Conservation (phyloP, 441 rosid species). For the Erodium chrysanthum region DNA sequence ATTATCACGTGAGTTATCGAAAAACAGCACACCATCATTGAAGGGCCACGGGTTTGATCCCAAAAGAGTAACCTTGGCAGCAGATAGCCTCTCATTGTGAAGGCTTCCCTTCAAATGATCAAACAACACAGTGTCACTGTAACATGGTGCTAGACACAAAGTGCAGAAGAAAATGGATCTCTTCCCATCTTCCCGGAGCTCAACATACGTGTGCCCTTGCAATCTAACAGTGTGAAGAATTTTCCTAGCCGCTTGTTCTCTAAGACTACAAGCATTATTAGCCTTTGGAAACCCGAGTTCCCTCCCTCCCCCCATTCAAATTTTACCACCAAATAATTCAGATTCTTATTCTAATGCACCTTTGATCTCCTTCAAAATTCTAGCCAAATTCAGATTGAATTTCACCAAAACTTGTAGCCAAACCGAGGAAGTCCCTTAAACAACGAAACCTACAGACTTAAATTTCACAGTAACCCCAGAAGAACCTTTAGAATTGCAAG, state of each 20-base stretch:
- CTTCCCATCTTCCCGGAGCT: slow-evolving; percentile 73
- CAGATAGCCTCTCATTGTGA: slow-evolving; percentile 56
- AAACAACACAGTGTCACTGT: slow-evolving; percentile 55
- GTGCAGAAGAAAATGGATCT: slow-evolving; percentile 69
- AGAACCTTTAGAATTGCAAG: slow-evolving; percentile 17
- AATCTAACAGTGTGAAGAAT: slow-evolving; percentile 48
- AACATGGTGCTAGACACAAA: slow-evolving; percentile 74
- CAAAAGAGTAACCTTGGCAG: slow-evolving; percentile 61
- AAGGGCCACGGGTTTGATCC: slow-evolving; percentile 84
- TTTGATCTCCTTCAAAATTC: slow-evolving; percentile 5
- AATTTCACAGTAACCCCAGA: slow-evolving; percentile 17
- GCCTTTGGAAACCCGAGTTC: slow-evolving; percentile 44
- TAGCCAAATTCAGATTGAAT: slow-evolving; percentile 1
- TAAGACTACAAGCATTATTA: slow-evolving; percentile 31
- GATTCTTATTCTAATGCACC: neutral
- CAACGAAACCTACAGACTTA: slow-evolving; percentile 23
- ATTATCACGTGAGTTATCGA: slow-evolving; percentile 35
- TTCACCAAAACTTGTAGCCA: slow-evolving; percentile 11
- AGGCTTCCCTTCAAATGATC: slow-evolving; percentile 74
- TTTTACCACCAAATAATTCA: slow-evolving; percentile 25
- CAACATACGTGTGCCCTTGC: slow-evolving; percentile 67
- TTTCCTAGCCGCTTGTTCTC: slow-evolving; percentile 54
- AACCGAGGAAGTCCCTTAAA: neutral
- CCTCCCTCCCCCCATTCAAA: slow-evolving; percentile 47
- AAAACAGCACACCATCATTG: slow-evolving; percentile 75